These are phyloP conservation scores for Penicillium crystallinum DNA, from an alignment of 495 filamentous ascomycete species.

Conservation along the genomic window DNA sequence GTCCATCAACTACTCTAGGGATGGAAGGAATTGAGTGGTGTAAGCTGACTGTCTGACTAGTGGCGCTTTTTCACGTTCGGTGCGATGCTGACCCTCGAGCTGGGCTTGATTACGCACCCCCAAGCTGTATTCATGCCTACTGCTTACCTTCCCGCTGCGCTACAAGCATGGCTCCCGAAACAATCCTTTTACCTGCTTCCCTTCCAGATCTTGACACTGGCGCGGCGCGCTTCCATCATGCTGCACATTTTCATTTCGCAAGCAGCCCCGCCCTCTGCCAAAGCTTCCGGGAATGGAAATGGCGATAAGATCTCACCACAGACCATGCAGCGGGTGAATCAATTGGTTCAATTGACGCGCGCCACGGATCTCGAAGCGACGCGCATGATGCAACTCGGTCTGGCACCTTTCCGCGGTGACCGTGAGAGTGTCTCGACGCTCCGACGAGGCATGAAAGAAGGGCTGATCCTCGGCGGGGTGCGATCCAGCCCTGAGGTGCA, in stretches of 20 bases:
- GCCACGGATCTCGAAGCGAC: constrained; percentile 60
- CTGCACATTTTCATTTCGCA: constrained; percentile 88
- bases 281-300: neutral
- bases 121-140: constrained; percentile 39
- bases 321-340: constrained; percentile 37
- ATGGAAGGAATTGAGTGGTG: neutral
- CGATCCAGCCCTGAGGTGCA: constrained; percentile 68
- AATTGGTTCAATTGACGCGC: constrained; percentile 44
- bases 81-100: constrained; percentile 65
- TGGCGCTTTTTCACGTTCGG: constrained; percentile 84
- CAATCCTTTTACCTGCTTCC: constrained; percentile 63
- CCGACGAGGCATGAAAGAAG: constrained; percentile 65
- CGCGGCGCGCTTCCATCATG: constrained; percentile 71
- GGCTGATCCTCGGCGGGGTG: constrained; percentile 71
- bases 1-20: constrained; percentile 9
- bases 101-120: constrained; percentile 61
- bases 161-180: constrained; percentile 55
- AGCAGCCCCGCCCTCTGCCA: constrained; percentile 40
- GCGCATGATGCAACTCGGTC: constrained; percentile 67
- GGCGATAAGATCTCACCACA: constrained; percentile 26
- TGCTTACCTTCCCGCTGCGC: constrained; percentile 25
- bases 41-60: constrained; percentile 23
- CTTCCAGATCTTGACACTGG: constrained; percentile 77
- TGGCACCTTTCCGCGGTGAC: constrained; percentile 77
- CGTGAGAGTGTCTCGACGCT: constrained; percentile 52